phyloP scores from a whole-genome alignment of 2,329 filamentous ascomycete species.

The Cytospora piceae region DNA sequence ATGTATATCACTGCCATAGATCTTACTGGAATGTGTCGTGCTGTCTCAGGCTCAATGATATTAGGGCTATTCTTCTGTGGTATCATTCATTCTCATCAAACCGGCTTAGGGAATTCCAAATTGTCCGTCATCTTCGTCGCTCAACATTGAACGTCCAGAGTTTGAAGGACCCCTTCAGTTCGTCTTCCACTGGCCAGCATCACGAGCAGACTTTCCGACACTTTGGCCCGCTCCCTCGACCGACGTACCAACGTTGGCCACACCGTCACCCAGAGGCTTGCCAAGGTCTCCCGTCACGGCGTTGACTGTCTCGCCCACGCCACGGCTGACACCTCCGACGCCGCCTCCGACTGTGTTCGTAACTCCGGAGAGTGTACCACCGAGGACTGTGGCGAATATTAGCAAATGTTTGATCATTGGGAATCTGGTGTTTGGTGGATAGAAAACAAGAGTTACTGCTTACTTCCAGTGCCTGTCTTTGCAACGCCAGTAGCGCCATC shows the following conservation, averaged over 20 bases:
- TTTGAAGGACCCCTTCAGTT: conserved; percentile 7
- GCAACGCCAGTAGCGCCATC: conserved; percentile 26
- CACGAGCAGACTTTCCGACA: conserved; percentile 20
- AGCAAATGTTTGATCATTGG: background rate
- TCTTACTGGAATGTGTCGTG: background rate
- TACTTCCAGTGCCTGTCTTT: conserved; percentile 29
- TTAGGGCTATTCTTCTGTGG: background rate
- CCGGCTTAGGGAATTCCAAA: background rate
- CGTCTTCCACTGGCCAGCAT: conserved; percentile 30
- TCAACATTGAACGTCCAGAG: background rate
- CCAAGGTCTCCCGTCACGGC: conserved; percentile 25
- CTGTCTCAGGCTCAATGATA: background rate
- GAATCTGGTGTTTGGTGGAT: background rate
- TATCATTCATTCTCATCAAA: background rate
- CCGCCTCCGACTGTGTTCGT: conserved; percentile 28
- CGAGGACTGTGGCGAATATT: conserved; percentile 1
- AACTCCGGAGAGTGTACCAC: conserved; percentile 24
- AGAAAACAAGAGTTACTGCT: background rate
- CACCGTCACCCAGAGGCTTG: conserved; percentile 27
- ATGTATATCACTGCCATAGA: background rate
- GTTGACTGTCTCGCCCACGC: conserved; percentile 25
- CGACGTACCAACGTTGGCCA: conserved; percentile 26
- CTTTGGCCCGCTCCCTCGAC: conserved; percentile 25
- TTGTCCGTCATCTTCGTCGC: background rate
- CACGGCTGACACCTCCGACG: conserved; percentile 25